Evolutionary conservation across 257 asterid species (phyloP).

Genomic region (Solanum rostratum): DNA sequence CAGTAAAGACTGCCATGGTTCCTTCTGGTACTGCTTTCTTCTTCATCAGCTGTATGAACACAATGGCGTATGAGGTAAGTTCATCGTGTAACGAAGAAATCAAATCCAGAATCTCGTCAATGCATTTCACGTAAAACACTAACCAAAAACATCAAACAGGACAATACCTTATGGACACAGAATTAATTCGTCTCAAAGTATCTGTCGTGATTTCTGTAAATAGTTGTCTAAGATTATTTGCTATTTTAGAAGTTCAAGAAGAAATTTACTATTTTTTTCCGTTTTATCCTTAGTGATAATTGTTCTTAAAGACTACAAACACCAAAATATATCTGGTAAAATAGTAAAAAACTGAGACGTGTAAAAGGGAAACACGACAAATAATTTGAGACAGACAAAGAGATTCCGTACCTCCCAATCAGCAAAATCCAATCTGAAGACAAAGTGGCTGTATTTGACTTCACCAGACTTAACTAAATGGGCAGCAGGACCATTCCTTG

Average conservation of each 20-base stretch:
- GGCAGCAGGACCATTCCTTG: constrained; percentile 35
- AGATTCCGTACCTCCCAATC: constrained; percentile 44
- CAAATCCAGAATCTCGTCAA: not conserved
- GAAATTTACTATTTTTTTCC: no score
- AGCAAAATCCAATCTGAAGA: constrained; percentile 37
- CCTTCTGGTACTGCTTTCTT: constrained; percentile 18
- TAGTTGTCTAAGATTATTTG: no score
- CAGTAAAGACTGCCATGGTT: constrained; percentile 1
- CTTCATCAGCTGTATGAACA: constrained; percentile 26
- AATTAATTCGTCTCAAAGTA: no score
- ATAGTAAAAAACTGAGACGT: not conserved
- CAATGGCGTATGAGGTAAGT: not conserved
- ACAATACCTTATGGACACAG: no score
- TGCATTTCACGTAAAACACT: not conserved
- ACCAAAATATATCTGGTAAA: no score
- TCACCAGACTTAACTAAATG: constrained; percentile 18
- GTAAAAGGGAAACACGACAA: not conserved
- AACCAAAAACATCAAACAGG: no score
- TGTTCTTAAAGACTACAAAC: no score
- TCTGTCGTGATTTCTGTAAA: no score
- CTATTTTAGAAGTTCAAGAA: no score
- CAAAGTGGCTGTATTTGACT: constrained; percentile 26
- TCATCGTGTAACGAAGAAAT: not conserved
- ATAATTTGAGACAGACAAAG: not conserved
- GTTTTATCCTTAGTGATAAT: no score